Percentiles rank a stretch among this genome's conserved stretches.
phyloP scores from a whole-genome alignment of 2,329 filamentous ascomycete genomes.

The Stagonosporopsis vannaccii region DNA sequence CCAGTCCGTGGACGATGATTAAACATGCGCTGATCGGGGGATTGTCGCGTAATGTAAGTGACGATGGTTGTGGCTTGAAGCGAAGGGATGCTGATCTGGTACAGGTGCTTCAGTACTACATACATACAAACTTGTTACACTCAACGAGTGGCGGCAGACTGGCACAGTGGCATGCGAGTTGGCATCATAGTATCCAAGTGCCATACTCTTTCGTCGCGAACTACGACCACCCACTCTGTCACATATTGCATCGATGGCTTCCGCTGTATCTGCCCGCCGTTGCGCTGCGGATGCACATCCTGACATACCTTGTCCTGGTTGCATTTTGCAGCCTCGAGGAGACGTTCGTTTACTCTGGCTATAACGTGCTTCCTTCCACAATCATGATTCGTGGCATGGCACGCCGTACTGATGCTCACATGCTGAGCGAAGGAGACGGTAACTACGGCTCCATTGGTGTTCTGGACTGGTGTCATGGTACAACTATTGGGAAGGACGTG shows the following conservation, averaged over 20 bases:
- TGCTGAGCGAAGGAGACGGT: slow-evolving; percentile 62
- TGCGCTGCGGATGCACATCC: slow-evolving; percentile 71
- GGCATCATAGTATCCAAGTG: slow-evolving; percentile 65
- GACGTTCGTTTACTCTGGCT: slow-evolving; percentile 71
- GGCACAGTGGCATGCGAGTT: slow-evolving; percentile 55
- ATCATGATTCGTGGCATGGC: slow-evolving; percentile 66
- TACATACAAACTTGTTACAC: slow-evolving; percentile 78
- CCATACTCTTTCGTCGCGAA: slow-evolving; percentile 70
- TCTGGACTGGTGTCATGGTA: slow-evolving; percentile 51
- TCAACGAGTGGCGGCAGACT: slow-evolving; percentile 38
- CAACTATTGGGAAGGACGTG: slow-evolving; percentile 62
- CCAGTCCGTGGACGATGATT: slow-evolving; percentile 67
- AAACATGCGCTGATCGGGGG: slow-evolving; percentile 63
- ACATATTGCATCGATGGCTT: slow-evolving; percentile 68
- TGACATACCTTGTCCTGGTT: slow-evolving; percentile 74
- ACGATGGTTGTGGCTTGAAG: neutral
- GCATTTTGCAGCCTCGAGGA: slow-evolving; percentile 71
- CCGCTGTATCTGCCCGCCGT: slow-evolving; percentile 72
- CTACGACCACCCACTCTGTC: slow-evolving; percentile 72
- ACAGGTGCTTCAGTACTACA: slow-evolving; percentile 71
- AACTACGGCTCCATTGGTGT: slow-evolving; percentile 71
- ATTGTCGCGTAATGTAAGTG: slow-evolving; percentile 63
- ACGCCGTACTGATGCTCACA: slow-evolving; percentile 65
- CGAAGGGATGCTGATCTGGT: neutral
- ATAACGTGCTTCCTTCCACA: slow-evolving; percentile 65